Evolutionary conservation across 768 basidiomycete species (phyloP).

Genomic region (Rhizopogon vinicolor): DNA sequence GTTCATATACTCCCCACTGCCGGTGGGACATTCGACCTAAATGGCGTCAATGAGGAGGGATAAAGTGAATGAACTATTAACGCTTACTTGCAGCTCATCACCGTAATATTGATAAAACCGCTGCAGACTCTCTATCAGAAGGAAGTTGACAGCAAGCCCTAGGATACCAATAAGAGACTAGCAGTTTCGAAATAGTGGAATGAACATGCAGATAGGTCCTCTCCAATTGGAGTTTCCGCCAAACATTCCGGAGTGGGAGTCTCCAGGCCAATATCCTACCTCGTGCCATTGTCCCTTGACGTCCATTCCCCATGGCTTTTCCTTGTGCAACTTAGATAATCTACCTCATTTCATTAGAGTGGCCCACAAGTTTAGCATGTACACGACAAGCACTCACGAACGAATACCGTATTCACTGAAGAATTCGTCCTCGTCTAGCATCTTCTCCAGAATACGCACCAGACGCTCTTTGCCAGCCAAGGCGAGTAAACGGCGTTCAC

Average conservation of each 20-base stretch:
- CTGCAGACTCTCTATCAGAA: conserved; percentile 94
- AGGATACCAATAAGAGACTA: conserved; percentile 8
- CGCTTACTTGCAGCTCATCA: conserved; percentile 65
- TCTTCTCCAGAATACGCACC: conserved; percentile 84
- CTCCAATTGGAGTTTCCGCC: conserved; percentile 98
- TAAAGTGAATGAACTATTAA: background rate
- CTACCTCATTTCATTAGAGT: conserved; percentile 33
- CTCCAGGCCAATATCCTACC: conserved; percentile 97
- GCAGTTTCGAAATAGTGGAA: background rate
- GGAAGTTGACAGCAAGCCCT: conserved; percentile 96
- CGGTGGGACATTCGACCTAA: conserved; percentile 91
- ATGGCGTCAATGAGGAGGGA: background rate
- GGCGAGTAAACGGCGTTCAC: conserved; percentile 83
- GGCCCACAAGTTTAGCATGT: background rate
- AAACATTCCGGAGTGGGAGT: conserved; percentile 96
- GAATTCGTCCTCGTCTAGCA: conserved; percentile 97
- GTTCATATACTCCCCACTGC: conserved; percentile 97
- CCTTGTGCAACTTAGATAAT: conserved; percentile 85
- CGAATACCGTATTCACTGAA: conserved; percentile 93
- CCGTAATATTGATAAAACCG: conserved; percentile 99
- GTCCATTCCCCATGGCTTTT: conserved; percentile 91
- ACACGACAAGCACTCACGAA: conserved; percentile 54
- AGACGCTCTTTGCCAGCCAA: conserved; percentile 90
- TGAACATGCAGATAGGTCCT: conserved; percentile 73
- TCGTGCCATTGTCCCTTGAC: conserved; percentile 91